Conservation (phyloP, 768 basidiomycete genomes). For the Amanita pseudoporphyria region DNA sequence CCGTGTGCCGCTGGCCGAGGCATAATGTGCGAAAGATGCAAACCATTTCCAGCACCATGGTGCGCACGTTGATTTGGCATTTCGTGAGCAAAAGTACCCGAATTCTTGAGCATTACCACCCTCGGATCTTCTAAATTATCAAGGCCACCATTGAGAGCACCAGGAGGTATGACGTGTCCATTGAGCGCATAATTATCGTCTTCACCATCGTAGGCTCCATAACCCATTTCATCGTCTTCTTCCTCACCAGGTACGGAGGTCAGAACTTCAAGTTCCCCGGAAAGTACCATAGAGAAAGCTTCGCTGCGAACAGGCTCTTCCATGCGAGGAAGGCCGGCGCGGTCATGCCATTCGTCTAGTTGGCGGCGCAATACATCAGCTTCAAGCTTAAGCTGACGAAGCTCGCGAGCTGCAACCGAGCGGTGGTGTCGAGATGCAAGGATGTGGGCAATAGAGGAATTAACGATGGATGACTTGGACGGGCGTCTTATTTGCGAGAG, state of each 20-base stretch:
- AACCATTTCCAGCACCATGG: slow-evolving; percentile 6
- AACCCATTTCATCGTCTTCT: slow-evolving; percentile 37
- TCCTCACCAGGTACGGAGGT: slow-evolving; percentile 37
- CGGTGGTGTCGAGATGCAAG: slow-evolving; percentile 77
- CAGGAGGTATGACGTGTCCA: slow-evolving; percentile 4
- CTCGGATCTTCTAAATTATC: slow-evolving; percentile 26
- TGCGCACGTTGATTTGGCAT: neutral
- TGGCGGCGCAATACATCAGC: slow-evolving; percentile 82
- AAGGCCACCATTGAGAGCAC: slow-evolving; percentile 9
- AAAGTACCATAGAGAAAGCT: slow-evolving; percentile 61
- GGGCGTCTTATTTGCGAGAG: slow-evolving; percentile 88
- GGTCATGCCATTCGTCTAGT: slow-evolving; percentile 88
- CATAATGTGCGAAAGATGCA: slow-evolving; percentile 11
- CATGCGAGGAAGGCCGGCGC: slow-evolving; percentile 57
- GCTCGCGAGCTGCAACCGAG: slow-evolving; percentile 70
- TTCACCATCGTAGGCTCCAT: slow-evolving; percentile 22
- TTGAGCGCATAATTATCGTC: slow-evolving; percentile 26
- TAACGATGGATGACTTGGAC: slow-evolving; percentile 95
- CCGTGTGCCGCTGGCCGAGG: slow-evolving; percentile 9
- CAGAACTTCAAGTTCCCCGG: slow-evolving; percentile 63
- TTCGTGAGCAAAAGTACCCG: slow-evolving; percentile 28
- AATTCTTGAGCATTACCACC: slow-evolving; percentile 25
- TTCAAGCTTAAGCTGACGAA: slow-evolving; percentile 72
- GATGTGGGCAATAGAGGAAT: slow-evolving; percentile 86
- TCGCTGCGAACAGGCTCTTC: slow-evolving; percentile 70